phyloP scores from a whole-genome alignment of 176 grass and related monocot species.

The Oryza coarctata region DNA sequence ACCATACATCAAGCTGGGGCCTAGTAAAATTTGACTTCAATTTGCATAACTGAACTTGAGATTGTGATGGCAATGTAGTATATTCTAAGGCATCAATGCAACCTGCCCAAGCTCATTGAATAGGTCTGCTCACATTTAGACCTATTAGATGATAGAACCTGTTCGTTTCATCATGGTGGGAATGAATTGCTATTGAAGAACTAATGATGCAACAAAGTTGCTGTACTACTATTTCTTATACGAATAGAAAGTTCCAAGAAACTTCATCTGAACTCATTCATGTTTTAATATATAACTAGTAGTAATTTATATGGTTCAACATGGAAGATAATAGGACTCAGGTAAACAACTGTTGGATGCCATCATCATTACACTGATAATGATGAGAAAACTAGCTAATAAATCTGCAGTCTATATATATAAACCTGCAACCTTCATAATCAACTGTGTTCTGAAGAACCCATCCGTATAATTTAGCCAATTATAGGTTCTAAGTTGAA shows the following conservation, averaged over 20 bases:
- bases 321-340: neutral
- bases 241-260: neutral
- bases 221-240: neutral
- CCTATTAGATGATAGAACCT: neutral
- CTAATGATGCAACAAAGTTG: neutral
- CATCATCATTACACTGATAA: no score
- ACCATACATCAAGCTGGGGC: neutral
- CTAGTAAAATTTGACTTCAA: neutral
- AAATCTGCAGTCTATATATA: no score
- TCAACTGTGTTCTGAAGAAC: neutral
- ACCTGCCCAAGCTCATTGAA: neutral
- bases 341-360: no score
- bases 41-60: neutral
- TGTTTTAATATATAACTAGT: neutral
- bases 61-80: neutral
- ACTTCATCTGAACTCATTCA: neutral
- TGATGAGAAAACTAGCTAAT: no score
- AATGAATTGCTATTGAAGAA: neutral
- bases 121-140: neutral
- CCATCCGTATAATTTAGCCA: neutral
- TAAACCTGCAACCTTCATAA: neutral
- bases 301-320: neutral
- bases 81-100: neutral
- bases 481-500: neutral
- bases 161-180: neutral